phyloP scores from a whole-genome alignment of 2,329 filamentous ascomycete genomes.

The Westerdykella ornata region DNA sequence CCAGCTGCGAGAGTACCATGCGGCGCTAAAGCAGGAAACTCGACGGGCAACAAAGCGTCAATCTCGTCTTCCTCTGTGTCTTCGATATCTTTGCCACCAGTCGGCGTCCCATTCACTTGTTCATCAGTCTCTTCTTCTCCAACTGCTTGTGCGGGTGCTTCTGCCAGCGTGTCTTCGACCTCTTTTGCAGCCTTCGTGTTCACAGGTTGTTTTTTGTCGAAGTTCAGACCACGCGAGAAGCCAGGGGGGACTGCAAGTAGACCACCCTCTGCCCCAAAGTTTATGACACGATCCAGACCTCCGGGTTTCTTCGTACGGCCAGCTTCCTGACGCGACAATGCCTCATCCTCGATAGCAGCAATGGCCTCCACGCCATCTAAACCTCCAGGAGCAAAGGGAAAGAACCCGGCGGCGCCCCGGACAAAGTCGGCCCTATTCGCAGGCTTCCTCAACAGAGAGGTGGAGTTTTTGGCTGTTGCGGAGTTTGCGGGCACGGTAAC shows the following conservation, averaged over 20 bases:
- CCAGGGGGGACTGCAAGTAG: constrained; percentile 79
- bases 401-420: constrained; percentile 84
- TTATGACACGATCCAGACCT: constrained; percentile 76
- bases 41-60: constrained; percentile 79
- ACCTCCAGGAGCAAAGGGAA: constrained; percentile 87
- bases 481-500: constrained; percentile 86
- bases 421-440: constrained; percentile 86
- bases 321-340: constrained; percentile 48
- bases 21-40: constrained; percentile 87
- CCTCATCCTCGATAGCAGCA: constrained; percentile 74
- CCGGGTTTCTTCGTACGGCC: constrained; percentile 38
- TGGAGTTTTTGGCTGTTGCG: constrained; percentile 91
- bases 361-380: constrained; percentile 80
- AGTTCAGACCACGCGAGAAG: constrained; percentile 68
- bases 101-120: constrained; percentile 22
- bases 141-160: constrained; percentile 37
- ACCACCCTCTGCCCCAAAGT: constrained; percentile 68
- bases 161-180: constrained; percentile 58
- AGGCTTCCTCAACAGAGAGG: constrained; percentile 78
- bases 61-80: constrained; percentile 56
- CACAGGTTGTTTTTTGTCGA: constrained; percentile 53
- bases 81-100: constrained; percentile 42
- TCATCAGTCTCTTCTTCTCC: constrained; percentile 22
- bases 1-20: constrained; percentile 68
- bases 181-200: constrained; percentile 61